Base-by-base conservation (phyloP, 2,329 filamentous ascomycete species). In the Epichloe elymi region DNA sequence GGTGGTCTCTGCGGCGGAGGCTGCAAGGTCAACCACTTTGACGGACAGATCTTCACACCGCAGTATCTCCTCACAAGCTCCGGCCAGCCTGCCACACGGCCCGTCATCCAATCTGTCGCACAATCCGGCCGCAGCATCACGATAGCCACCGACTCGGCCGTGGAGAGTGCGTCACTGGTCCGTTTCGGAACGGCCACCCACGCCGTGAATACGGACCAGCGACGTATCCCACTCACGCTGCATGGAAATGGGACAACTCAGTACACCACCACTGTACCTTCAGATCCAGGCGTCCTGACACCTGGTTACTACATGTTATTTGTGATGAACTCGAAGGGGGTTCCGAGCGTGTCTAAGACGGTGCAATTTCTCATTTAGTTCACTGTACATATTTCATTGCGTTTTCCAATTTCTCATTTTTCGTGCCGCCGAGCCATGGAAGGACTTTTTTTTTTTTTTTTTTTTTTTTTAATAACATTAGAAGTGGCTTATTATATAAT, bases 241-340 rank as follows among this genome's bases (percentile, higher is more conserved):
- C 57, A 58, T 4, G 49, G 50, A 12, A 51, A 54, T 4, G 57
- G 56, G 35, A 62, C 61, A 0, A 63, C 58, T 3, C 61, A 52
- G 2, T 76, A 73, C 52, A 66, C 59, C 0, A 59, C 74, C 4
- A 61, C 58, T 1, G 60, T 78, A 4, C 75, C 75, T 0, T 54
- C 55, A 3, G 76, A 79, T 53, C 53, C 69, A 0, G 76, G 76
- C 3, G 63, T 79, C 20, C 57, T 71, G 5, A 54, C 78, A 3
- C 76, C 76, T 0, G 78, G 76, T 0, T 75, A 71, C 56, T 80
- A 72, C 65, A 73, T 74, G 61, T 58, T 80, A 7, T 80, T 79
- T 59, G 75, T 69, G 0, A 62, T 75, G n/a, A 61, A 73, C 51
- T 54, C 61, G 4, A 57, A 57, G 3, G 74, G 74, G 0, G 69